A percentile compares a stretch with the other conserved stretches of the same genome.
phyloP scores from a whole-genome alignment of 2,329 filamentous ascomycete genomes.

The Capronia americana region DNA sequence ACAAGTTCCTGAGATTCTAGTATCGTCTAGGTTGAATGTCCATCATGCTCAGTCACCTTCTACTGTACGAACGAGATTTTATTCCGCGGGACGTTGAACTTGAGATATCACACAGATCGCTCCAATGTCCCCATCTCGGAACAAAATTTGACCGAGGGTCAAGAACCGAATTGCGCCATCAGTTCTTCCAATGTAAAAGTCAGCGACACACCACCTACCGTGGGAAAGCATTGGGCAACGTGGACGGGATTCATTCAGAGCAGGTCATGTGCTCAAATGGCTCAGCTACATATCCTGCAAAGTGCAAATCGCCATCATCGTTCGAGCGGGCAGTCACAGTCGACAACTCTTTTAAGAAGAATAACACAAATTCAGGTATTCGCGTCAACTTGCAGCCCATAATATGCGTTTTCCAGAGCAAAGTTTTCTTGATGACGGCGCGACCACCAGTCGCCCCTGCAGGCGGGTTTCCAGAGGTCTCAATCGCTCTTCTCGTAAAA shows the following conservation, averaged over 20 bases:
- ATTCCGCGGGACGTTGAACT: neutral
- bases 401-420: neutral
- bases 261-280: neutral
- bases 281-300: neutral
- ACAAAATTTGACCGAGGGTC: slow-evolving; percentile 5
- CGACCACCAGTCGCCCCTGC: no score
- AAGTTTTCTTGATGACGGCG: no score
- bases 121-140: neutral
- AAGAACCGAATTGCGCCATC: neutral
- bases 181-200: no score
- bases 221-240: neutral
- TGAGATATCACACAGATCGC: neutral
- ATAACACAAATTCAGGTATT: neutral
- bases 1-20: neutral
- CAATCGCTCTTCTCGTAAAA: no score
- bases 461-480: no score
- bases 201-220: neutral
- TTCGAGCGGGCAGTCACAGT: neutral
- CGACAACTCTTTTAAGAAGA: neutral
- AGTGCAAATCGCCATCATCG: no score
- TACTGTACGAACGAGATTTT: neutral
- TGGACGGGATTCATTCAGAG: neutral
- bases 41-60: neutral
- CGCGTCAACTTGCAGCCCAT: neutral
- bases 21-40: neutral